These are phyloP conservation scores for Scheffersomyces cryptocercus DNA, from an alignment of 1,139 yeast genomes.

Conservation along the genomic window DNA sequence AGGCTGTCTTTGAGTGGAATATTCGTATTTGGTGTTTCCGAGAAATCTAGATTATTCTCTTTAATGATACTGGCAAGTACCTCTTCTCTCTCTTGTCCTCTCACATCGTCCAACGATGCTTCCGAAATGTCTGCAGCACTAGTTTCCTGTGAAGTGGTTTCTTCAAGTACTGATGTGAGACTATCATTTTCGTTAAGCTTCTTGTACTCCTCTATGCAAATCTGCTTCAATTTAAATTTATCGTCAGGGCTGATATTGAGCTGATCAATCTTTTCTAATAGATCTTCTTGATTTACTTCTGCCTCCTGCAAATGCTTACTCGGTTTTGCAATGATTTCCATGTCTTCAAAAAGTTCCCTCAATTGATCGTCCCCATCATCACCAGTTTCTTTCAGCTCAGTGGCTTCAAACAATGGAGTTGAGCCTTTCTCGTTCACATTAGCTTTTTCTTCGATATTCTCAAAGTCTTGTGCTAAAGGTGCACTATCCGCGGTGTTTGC, in stretches of 20 bases:
- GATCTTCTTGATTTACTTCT: slow-evolving; percentile 17
- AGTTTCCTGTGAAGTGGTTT: neutral
- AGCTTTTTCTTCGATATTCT: slow-evolving; percentile 9
- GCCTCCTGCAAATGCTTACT: neutral
- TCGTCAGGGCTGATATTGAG: slow-evolving; percentile 52
- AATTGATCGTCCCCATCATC: slow-evolving; percentile 32
- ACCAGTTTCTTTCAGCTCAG: slow-evolving; percentile 6
- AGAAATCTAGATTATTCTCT: slow-evolving; percentile 14
- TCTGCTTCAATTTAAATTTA: slow-evolving; percentile 43
- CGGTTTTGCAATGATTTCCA: slow-evolving; percentile 36
- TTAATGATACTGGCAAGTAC: slow-evolving; percentile 13
- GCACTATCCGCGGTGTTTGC: slow-evolving; percentile 8
- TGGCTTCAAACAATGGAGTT: neutral
- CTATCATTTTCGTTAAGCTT: slow-evolving; percentile 6
- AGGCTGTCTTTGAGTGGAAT: slow-evolving; percentile 4
- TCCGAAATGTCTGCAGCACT: slow-evolving; percentile 8
- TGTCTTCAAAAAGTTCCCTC: slow-evolving; percentile 47
- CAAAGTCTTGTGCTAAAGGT: slow-evolving; percentile 3
- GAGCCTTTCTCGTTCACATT: slow-evolving; percentile 1
- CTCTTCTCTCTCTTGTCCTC: slow-evolving; percentile 9
- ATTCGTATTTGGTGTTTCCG: slow-evolving; percentile 5
- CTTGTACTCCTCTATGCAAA: slow-evolving; percentile 20
- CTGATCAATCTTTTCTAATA: slow-evolving; percentile 29
- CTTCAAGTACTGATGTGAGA: neutral
- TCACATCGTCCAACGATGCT: slow-evolving; percentile 8